Evolutionary conservation across 2,329 filamentous ascomycete genomes (phyloP).

Genomic region (Pseudogymnoascus sp.): DNA sequence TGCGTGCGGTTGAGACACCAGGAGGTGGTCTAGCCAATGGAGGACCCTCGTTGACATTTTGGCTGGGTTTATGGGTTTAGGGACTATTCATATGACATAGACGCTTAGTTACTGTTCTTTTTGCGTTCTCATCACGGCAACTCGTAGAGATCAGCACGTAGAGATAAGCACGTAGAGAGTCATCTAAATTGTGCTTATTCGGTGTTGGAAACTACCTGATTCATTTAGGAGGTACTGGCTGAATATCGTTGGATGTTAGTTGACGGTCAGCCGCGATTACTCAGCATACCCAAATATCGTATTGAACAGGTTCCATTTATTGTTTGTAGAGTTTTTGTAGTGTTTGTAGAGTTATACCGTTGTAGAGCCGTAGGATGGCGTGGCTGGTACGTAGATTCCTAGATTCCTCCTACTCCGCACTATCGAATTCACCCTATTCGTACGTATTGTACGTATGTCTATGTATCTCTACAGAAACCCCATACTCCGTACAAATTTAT

Average conservation of each 20-base stretch:
- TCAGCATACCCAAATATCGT: neutral
- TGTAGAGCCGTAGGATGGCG: neutral
- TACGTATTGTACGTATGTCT: neutral
- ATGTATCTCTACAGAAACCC: neutral
- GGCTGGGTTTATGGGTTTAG: neutral
- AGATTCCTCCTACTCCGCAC: neutral
- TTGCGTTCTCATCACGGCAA: neutral
- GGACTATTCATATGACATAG: neutral
- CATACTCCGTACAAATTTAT: neutral
- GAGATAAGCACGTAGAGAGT: neutral
- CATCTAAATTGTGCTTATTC: neutral
- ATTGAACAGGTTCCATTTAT: neutral
- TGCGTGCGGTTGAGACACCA: slow-evolving; percentile 1
- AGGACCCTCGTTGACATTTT: neutral
- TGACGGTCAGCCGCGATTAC: neutral
- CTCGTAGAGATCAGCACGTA: neutral
- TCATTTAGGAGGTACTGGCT: neutral
- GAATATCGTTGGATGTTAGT: neutral
- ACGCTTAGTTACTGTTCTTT: neutral
- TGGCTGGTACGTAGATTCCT: neutral
- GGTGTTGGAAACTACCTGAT: neutral
- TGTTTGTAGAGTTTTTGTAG: neutral
- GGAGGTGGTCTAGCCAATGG: neutral
- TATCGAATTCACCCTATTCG: slow-evolving; percentile 5
- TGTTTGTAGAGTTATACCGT: no score